Evolutionary conservation across 2,329 filamentous ascomycete species (phyloP).

Genomic region (Claviceps quebecensis): DNA sequence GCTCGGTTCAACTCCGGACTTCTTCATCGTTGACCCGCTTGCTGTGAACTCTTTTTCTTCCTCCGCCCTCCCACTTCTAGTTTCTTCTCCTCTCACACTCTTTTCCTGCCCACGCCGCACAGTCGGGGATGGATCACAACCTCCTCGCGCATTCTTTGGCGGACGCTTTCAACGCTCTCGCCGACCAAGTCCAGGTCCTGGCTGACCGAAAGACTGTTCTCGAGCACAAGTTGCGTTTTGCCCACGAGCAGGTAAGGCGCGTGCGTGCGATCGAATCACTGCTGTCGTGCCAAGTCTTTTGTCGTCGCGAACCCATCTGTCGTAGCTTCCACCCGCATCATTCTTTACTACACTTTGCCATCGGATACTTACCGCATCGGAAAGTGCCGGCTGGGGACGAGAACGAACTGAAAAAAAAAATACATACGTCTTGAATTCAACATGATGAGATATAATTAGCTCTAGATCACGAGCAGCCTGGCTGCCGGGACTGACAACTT

Average conservation of each 20-base stretch:
- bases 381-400: neutral
- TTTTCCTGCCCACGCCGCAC: conserved; percentile 1
- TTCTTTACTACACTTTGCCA: conserved; percentile 3
- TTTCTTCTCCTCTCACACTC: neutral
- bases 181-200: conserved; percentile 49
- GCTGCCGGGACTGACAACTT: conserved; percentile 45
- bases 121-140: conserved; percentile 22
- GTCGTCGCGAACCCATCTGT: neutral
- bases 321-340: neutral
- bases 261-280: neutral
- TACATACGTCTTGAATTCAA: conserved; percentile 11
- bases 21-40: neutral
- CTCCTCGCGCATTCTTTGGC: conserved; percentile 41
- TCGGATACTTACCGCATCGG: neutral
- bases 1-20: neutral
- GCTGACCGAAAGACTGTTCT: conserved; percentile 50
- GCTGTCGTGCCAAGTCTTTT: neutral
- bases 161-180: conserved; percentile 50
- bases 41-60: conserved; percentile 8
- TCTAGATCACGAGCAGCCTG: conserved; percentile 65
- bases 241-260: conserved; percentile 48
- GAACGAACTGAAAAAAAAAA: neutral
- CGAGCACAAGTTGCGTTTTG: conserved; percentile 53
- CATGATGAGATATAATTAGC: conserved; percentile 45
- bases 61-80: neutral